Conservation (phyloP, 345 rosid species). For the Populus deltoides region DNA sequence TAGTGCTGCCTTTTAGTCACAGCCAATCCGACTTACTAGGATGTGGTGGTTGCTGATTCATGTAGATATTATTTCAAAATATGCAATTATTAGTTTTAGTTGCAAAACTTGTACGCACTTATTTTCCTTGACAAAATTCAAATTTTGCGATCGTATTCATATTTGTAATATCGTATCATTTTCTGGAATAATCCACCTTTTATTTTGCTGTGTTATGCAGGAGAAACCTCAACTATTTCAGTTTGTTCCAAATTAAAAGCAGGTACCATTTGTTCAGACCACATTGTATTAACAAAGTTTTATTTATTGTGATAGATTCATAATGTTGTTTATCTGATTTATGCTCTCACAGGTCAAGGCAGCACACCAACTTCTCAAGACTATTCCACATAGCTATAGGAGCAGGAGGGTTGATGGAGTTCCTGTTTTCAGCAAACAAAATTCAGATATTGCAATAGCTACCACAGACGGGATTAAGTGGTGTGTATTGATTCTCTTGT, state of each 20-base stretch:
- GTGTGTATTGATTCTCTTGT: slow-evolving; percentile 29
- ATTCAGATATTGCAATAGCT: slow-evolving; percentile 93
- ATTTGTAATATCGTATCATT: neutral
- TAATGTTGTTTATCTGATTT: neutral
- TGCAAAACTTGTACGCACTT: too few species aligned
- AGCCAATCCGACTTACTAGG: too few species aligned
- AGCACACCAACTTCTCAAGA: slow-evolving; percentile 80
- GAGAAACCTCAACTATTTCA: slow-evolving; percentile 87
- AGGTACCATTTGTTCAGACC: slow-evolving; percentile 40
- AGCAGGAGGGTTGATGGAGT: slow-evolving; percentile 72
- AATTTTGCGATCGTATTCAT: neutral
- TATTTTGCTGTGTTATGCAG: slow-evolving; percentile 39
- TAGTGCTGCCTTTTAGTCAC: too few species aligned
- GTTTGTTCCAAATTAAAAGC: slow-evolving; percentile 93
- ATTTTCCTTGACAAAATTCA: neutral
- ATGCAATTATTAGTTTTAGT: too few species aligned
- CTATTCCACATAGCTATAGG: slow-evolving; percentile 49
- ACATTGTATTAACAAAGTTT: slow-evolving; percentile 3
- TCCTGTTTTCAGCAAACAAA: slow-evolving; percentile 89
- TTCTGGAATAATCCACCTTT: neutral
- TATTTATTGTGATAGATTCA: neutral
- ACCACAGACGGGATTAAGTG: slow-evolving; percentile 87
- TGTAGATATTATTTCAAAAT: too few species aligned
- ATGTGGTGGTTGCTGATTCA: too few species aligned
- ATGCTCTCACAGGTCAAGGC: slow-evolving; percentile 64